Evolutionary conservation across 2,329 filamentous ascomycete species (phyloP), one percentile per base, ranked within the genome.

Genomic region (Gnomoniopsis sp.): DNA sequence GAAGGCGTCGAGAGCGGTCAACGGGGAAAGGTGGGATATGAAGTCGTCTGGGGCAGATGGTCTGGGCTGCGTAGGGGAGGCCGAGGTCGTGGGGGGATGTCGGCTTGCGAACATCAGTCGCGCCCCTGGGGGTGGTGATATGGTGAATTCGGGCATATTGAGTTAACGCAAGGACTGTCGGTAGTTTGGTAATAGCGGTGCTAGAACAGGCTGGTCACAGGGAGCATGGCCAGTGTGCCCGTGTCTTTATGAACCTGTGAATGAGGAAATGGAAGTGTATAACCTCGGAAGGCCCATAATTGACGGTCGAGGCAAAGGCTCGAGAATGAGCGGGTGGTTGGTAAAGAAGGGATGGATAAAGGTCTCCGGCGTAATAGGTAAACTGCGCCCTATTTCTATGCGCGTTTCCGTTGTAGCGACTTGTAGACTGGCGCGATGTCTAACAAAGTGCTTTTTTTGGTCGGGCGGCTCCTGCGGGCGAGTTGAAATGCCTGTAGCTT

Each of bases 1-100:
- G 64, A 90, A 80, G 17, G 85, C 81, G 60, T 86, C 80, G 61
- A 88, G 75, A 26, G 82, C 86, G 30, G 80, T 79, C 41, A 81
- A 75, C 1, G 88, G 88, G 3, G 82, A 80, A 30, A 90, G 77
- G 66, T 83, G 80, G 60, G 80, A 74, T 58, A 90, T 77, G 41
- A 90, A 77, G 63, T 88, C 84, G 67, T 88, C 84, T 52, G 73
- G 69, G 33, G 69, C 62, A n/a, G n/a, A n/a, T 52, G 69, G 72
- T 55, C 74, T 76, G 54, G 75, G 75, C 62, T 77, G 77, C n/a
- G 77, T 72, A 22, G 80, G 78, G 10, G 80, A 79, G 59, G 70
- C 71, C 46, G 77, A 75, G 8, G 68, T 68, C 17, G 73, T 68
- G 54, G 74, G 75, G 41, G 71, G 67, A 30, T 74, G 70, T 60